Evolutionary conservation across 2,329 filamentous ascomycete species (phyloP).

Genomic region (Delphinella strobiligena): DNA sequence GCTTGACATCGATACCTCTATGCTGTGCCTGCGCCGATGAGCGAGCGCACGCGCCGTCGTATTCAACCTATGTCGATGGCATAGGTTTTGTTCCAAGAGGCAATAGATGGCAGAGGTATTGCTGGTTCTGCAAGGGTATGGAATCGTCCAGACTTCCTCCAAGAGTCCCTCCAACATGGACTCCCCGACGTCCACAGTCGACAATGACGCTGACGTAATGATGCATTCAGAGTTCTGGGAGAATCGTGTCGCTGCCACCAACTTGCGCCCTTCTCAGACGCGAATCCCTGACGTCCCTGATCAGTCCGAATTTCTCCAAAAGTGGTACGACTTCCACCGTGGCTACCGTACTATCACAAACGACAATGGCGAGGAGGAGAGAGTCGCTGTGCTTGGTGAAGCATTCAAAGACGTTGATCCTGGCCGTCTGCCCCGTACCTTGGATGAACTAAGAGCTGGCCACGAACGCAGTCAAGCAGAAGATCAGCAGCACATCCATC

Average conservation of each 20-base stretch:
- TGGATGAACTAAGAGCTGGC: conserved; percentile 31
- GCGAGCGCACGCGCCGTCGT: conserved; percentile 28
- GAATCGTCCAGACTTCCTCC: background rate
- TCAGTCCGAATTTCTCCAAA: conserved; percentile 32
- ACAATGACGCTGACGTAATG: conserved; percentile 10
- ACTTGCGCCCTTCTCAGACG: conserved; percentile 31
- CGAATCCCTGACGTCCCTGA: conserved; percentile 35
- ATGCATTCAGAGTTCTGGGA: conserved; percentile 39
- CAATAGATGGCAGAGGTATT: conserved; percentile 38
- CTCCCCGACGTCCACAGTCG: too few relatives aligned
- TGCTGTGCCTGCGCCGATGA: conserved; percentile 22
- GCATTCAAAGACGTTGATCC: conserved; percentile 34
- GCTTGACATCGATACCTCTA: conserved; percentile 17
- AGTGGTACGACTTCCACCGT: conserved; percentile 38
- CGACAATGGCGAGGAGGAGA: conserved; percentile 31
- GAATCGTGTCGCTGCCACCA: conserved; percentile 30
- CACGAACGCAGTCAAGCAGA: conserved; percentile 17
- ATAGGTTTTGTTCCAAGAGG: conserved; percentile 37
- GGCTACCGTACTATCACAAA: conserved; percentile 30
- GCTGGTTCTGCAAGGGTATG: conserved; percentile 38
- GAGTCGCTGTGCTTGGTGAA: conserved; percentile 35
- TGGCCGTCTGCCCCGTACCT: conserved; percentile 33
- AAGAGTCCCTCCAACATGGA: too few relatives aligned
- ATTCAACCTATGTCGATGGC: conserved; percentile 37
- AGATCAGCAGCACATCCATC: conserved; percentile 11